Conservation (phyloP, 306 rosid species). For the Prunus davidiana region DNA sequence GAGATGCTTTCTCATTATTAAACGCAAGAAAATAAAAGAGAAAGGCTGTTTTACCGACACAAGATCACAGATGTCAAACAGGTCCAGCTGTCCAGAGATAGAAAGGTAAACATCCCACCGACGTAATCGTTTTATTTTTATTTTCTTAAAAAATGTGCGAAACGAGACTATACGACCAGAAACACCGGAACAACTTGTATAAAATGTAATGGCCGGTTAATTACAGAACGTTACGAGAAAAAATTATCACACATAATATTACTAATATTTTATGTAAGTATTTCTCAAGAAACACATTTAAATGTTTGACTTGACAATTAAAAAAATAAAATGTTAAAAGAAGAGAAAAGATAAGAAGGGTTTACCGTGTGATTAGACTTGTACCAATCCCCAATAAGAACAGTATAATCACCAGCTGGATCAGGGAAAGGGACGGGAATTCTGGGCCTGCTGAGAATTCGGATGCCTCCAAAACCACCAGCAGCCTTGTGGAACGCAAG, state of each 20-base stretch:
- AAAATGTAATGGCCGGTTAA: no score
- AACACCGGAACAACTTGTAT: no score
- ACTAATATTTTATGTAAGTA: no score
- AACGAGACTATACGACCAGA: no score
- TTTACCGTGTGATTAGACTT: conserved; percentile 81
- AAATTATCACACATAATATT: no score
- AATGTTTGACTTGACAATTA: neutral
- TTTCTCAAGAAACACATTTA: neutral
- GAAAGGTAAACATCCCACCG: neutral
- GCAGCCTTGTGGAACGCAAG: conserved; percentile 96
- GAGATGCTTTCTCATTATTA: no score
- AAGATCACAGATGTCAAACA: neutral
- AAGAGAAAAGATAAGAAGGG: neutral
- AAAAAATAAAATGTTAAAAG: neutral
- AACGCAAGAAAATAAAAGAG: neutral
- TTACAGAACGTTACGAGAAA: no score
- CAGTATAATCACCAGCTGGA: conserved; percentile 79
- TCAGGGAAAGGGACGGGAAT: conserved; percentile 95
- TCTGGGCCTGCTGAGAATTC: conserved; percentile 89
- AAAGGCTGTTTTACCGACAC: conserved; percentile 16
- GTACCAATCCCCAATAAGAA: conserved; percentile 97
- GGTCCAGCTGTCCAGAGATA: conserved; percentile 8
- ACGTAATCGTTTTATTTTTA: neutral
- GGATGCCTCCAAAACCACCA: conserved; percentile 94
- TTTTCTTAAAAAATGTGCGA: neutral